Evolutionary conservation across 345 rosid genomes (phyloP).

Genomic region (Salix caprea): DNA sequence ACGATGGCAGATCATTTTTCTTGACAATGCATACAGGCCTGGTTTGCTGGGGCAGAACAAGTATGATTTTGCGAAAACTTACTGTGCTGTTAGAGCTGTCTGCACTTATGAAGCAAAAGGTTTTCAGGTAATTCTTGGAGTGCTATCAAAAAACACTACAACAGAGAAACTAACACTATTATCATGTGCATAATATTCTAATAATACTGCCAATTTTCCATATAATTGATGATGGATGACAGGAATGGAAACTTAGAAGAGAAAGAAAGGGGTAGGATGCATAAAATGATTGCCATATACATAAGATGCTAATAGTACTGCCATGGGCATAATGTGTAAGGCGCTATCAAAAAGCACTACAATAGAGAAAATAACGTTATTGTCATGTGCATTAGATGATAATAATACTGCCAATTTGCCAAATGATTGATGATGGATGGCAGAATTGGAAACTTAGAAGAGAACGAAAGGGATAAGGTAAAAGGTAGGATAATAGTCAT

Average conservation of each 20-base stretch:
- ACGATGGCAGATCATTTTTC: slow-evolving; percentile 4
- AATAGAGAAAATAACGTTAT: background rate
- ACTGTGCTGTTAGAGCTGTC: slow-evolving; percentile 60
- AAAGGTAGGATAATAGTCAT: no score
- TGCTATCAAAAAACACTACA: slow-evolving; percentile 3
- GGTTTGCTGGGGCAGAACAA: slow-evolving; percentile 84
- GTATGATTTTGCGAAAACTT: slow-evolving; percentile 84
- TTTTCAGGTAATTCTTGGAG: slow-evolving; percentile 62
- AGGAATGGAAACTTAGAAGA: background rate
- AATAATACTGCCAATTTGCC: background rate
- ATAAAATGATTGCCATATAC: no score
- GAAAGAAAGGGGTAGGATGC: no score
- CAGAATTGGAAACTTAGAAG: background rate
- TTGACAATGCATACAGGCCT: slow-evolving; percentile 57
- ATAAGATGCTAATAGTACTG: no score
- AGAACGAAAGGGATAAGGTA: no score
- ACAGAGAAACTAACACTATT: background rate
- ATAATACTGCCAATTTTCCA: background rate
- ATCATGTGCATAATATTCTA: slow-evolving; percentile 4
- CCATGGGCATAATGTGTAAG: no score
- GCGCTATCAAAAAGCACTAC: slow-evolving; percentile 2
- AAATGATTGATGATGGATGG: background rate
- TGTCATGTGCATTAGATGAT: slow-evolving; percentile 6
- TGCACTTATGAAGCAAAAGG: slow-evolving; percentile 47
- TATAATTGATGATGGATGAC: background rate